Evolutionary conservation across 78 protist genomes (phyloP), one percentile per base, ranked within the genome.

Genomic region (Protostelium mycophagum): DNA sequence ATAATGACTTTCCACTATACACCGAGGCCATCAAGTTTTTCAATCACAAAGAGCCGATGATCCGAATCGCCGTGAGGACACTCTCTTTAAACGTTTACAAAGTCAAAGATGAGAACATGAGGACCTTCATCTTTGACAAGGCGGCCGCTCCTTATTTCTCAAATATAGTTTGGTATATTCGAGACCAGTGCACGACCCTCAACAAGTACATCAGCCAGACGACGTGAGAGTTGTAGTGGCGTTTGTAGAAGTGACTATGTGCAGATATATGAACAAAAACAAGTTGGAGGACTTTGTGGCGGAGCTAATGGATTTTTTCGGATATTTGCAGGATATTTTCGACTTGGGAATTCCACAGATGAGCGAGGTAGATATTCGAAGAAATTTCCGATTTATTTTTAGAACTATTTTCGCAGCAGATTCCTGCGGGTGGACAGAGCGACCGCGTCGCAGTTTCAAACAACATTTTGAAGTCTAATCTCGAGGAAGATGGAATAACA

Each of bases 11-110:
- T 35, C 98, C 98, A 1, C 87, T 98, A 1, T 98, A 97, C 91
- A 93, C 97, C 31, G 98, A 98, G 51, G 98, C 99, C 10, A 93
- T 98, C 87, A 97, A 95, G 85, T 98, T 97, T 89, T 92, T 96
- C 93, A 92, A 94, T 88, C 96, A 98, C 94, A 83, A 63, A 35
- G 99, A 98, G 38, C 73, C 92, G 86, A 97, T 98, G 98, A 90
- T 98, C 34, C 93, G 98, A 35, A 92, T 95, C 1, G 97, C 99
- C 34, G 98, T 97, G 85, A 95, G 99, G 39, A 96, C 97, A 0
- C 88, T 97, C 38, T 90, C 97, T 16, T 91, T 97, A 39, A 95
- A 96, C 89, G 95, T 97, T 28, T 97, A 83, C 91, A 90, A 90
- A 83, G 96, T 96, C 35, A 90, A 91, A 37, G 88, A 96, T 38